Base-by-base conservation (phyloP, 2,329 filamentous ascomycete species). In the Fusarium sp. region DNA sequence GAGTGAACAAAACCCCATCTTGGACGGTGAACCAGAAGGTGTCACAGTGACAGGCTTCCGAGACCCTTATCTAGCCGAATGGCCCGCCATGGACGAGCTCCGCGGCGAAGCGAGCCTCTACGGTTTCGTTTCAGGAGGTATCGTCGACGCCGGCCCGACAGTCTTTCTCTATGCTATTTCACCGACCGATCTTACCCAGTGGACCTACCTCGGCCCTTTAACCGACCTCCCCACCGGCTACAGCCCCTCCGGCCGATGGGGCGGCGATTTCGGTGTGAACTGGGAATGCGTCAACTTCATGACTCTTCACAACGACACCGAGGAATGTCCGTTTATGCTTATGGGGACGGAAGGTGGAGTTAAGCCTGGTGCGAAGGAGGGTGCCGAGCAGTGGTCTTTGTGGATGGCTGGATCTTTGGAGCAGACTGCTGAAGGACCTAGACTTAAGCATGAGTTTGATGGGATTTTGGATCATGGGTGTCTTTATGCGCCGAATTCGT, bases 271-370 rank as follows among this genome's bases (percentile, higher is more conserved):
- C 13, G 85, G 84, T 0, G 76, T 81, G 12, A 87, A 87, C 53
- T 86, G 84, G 83, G 84, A 86, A 65, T 82, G 83, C 12, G 81
- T 79, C 23, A 85, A 84, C 66, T 80, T 85, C 46, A 74, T 82
- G 67, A 82, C 80, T 0, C 74, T 86, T 18, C 69, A 59, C 2
- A 78, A 82, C 18, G 70, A 67, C 6, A 46, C 39, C 5, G 59
- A 76, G 3, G 71, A 77, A 12, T 13, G 74, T 71, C 41, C 84
- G 31, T 83, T 86, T 52, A 65, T 85, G 23, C 75, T 85, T 1
- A 80, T 84, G 70, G 82, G 84, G 1, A 77, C 81, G 0, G 84
- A 86, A 67, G 84, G 84, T 28, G 78, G 55, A 61, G 46, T 56
- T 28, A 70, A 69, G 54, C 66, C 60, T 54, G 74, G 69, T 41